Base-by-base conservation (phyloP, 2,329 filamentous ascomycete species). In the Fusarium robinianum region DNA sequence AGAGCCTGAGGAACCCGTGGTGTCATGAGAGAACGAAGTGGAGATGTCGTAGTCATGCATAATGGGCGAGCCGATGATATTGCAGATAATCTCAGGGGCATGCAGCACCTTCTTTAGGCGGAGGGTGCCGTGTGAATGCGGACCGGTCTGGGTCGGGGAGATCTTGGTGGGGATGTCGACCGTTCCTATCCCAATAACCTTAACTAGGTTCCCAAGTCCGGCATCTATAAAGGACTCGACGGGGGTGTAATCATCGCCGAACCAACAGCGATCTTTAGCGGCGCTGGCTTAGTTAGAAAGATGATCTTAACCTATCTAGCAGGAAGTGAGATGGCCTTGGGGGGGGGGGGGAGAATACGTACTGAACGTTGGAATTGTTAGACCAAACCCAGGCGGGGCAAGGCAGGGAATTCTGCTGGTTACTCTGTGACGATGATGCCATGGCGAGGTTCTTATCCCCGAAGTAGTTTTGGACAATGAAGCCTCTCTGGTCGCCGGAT, bases 51-150 rank as follows among this genome's bases (percentile, higher is more conserved):
- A 37, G 26, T 37, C 31, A 6, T 32, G 22, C 3, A 29, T 6
- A 17, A 41, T 23, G 5, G 21, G 17, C 8, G 4, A 9, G 6
- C 46, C 47, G 10, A 50, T 21, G 6, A 50, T 27, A 19, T 46
- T 46, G 19, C 41, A 50, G 19, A 27, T 6, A 9, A 11, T 8
- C 16, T 9, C 5, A 7, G 47, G 47, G 12, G 24, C 29, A 16
- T 46, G 30, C 19, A 50, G 10, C 2, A 50, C 72, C 64, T 8
- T 53, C 55, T 10, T 38, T 10, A 29, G 31, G 7, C 6, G 21
- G 16, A 41, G 7, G 8, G 25, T 31, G 15, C 26, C 25, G n/a
- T 41, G 48, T 1, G 27, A 45, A 7, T 21, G 4, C 2, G 31
- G 32, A 10, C 46, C 46, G 16, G 30, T 16, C 19, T n/a, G 21